These are phyloP conservation scores for Mortierella sp. DNA, from an alignment of 371 early-diverging fungal species.

Conservation along the genomic window DNA sequence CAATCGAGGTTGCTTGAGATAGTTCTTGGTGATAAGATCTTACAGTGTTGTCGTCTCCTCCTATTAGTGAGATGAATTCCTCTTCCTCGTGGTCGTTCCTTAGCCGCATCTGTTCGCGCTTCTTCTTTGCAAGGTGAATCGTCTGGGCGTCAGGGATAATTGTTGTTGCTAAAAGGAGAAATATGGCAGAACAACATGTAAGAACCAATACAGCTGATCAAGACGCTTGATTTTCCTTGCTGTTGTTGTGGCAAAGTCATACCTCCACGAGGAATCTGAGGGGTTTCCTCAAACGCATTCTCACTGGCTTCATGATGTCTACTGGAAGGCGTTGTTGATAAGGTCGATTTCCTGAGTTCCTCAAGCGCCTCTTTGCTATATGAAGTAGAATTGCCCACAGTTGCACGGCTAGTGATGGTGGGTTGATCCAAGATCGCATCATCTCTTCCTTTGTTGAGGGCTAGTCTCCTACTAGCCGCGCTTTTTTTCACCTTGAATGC, in stretches of 20 bases:
- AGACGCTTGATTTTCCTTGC: background rate
- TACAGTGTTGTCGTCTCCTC: constrained; percentile 48
- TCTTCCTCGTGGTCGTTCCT: constrained; percentile 45
- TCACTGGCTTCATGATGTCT: constrained; percentile 8
- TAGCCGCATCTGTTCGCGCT: constrained; percentile 46
- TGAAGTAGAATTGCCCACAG: constrained; percentile 24
- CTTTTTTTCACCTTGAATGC: constrained; percentile 49
- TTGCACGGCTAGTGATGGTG: constrained; percentile 40
- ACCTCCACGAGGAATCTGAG: constrained; percentile 33
- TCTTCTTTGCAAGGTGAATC: constrained; percentile 44
- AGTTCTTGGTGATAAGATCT: background rate
- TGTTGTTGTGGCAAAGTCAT: background rate
- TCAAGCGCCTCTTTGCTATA: constrained; percentile 53
- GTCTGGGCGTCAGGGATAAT: constrained; percentile 48
- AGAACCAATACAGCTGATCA: no score
- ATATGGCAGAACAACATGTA: background rate
- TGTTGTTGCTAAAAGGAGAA: constrained; percentile 14
- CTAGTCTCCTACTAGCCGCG: constrained; percentile 30
- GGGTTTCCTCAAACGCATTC: constrained; percentile 25
- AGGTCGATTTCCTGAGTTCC: constrained; percentile 36
- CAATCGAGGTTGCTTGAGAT: background rate
- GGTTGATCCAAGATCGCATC: constrained; percentile 1
- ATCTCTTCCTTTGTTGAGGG: constrained; percentile 27
- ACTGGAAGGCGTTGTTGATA: constrained; percentile 35
- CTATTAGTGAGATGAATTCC: constrained; percentile 46